Base-by-base conservation (phyloP, 1,139 yeast species). In the Candida smagusa region DNA sequence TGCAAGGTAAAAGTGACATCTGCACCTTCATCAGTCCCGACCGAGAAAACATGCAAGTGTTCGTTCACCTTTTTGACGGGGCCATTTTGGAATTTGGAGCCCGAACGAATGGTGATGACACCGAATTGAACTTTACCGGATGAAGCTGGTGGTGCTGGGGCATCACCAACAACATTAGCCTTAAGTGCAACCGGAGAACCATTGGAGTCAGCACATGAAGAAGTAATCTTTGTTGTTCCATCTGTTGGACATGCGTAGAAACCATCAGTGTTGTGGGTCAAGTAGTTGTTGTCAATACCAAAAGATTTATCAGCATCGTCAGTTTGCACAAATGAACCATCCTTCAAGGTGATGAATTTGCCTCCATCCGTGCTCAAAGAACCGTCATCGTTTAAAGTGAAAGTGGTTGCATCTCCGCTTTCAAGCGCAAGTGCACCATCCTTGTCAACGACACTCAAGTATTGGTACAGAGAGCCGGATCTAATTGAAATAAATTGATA, bases 1-100 rank as follows among this genome's bases (percentile, higher is more conserved):
- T 49, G 45, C 45, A 59, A 52, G 7, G 53, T 43, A 36, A 61
- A 51, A 7, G 39, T 35, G 28, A 56, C 47, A 31, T 46, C 56
- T 7, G 41, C 36, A 16, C 65, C 67, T 13, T 53, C 58, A 24
- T 37, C 28, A 19, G 9, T 16, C 16, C 64, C 65, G 23, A 61
- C 64, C 6, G 57, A 44, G 43, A 61, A 59, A 6, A 57, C 64
- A 29, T 56, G 61, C 6, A 54, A 53, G 46, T 59, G 62, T 4
- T 53, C 43, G 9, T 42, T 46, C 9, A 54, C 63, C 47, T 56
- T 56, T 42, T 51, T 58, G 46, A 59, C 55, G 3, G 53, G 38
- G 8, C 41, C 32, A 40, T 53, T 36, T 32, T 54, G 56, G 43
- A 53, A 47, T 12, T 43, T 37, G 6, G 53, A 30, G 9, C 61